Evolutionary conservation across 257 asterid genomes (phyloP), one percentile per base, ranked within the genome.

Genomic region (Scutellaria baicalensis): DNA sequence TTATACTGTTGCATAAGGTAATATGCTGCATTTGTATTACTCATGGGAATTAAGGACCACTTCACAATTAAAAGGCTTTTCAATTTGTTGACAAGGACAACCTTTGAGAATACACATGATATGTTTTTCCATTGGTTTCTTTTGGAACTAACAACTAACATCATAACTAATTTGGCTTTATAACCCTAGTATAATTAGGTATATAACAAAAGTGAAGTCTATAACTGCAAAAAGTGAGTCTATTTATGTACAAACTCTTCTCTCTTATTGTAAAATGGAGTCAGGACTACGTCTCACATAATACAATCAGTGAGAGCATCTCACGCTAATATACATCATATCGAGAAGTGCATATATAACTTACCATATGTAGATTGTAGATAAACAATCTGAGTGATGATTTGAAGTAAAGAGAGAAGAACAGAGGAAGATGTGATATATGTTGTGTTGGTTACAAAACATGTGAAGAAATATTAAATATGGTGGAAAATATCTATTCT

Each of bases 31-130:
- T 60, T 62, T 56, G 60, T 47, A 65, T 65, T 44, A 57, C 6
- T 44, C 13, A 18, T 35, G 12, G 27, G 55, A 66, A 59, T 61
- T 36, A 48, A 35, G 78, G 79, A 67, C 79, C 79, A 75, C 71
- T 17, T 42, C 67, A 64, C 14, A 59, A 40, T 62, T 43, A 0
- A 56, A 45, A 59, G 59, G 48, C 61, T 45, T 33, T 35, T 12
- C 66, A 39, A 60, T 52, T 60, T n/a, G 7, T 52, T 68, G 75
- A 75, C 50, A 33, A 31, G 11, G 80, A 75, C 80, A 55, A 6
- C 57, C n/a, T 68, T 27, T 27, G 55, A 38, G 55, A 36, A 17
- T 9, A 50, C 74, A 68, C 75, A 60, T 75, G 79, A 17, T 57
- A 61, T 75, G 79, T 68, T 75, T 55, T 57, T 9, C 31, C 48